A percentile compares a stretch with the other conserved stretches of the same genome.
phyloP scores from a whole-genome alignment of 805 yeast genomes.

The Monosporozyma solicola region DNA sequence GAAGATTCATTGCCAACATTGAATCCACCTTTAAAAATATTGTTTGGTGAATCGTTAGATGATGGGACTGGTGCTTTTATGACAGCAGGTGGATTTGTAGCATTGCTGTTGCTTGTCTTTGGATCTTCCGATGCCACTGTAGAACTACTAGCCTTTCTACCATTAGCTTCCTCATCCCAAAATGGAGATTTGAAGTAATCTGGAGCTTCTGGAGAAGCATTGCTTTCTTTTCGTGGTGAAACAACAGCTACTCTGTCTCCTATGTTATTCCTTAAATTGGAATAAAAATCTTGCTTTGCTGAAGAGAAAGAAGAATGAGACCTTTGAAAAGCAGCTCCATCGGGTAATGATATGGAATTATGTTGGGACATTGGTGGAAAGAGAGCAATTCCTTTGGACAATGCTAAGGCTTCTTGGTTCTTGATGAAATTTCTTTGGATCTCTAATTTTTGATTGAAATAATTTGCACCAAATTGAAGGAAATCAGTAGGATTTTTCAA shows the following conservation, averaged over 20 bases:
- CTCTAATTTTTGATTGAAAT: conserved; percentile 54
- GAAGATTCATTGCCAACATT: background rate
- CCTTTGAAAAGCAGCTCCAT: background rate
- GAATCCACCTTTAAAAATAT: conserved; percentile 3
- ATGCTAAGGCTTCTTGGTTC: conserved; percentile 29
- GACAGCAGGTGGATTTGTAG: background rate
- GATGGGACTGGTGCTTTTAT: background rate
- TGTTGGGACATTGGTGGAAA: conserved; percentile 19
- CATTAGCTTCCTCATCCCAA: background rate
- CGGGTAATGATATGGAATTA: background rate
- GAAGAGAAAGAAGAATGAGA: background rate
- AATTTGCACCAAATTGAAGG: conserved; percentile 66
- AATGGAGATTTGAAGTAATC: background rate
- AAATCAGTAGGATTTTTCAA: conserved; percentile 55
- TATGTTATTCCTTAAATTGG: background rate
- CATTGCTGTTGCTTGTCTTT: background rate
- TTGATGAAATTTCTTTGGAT: conserved; percentile 35
- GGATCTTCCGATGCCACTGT: background rate
- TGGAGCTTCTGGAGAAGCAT: background rate
- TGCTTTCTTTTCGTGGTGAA: background rate
- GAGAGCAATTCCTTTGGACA: conserved; percentile 42
- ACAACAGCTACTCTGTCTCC: background rate
- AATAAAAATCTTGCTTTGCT: background rate
- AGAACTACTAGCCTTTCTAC: background rate
- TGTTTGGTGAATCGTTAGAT: background rate